Evolutionary conservation across 805 yeast genomes (phyloP), one percentile per base, ranked within the genome.

Genomic region (Scheffersomyces ergatensis): DNA sequence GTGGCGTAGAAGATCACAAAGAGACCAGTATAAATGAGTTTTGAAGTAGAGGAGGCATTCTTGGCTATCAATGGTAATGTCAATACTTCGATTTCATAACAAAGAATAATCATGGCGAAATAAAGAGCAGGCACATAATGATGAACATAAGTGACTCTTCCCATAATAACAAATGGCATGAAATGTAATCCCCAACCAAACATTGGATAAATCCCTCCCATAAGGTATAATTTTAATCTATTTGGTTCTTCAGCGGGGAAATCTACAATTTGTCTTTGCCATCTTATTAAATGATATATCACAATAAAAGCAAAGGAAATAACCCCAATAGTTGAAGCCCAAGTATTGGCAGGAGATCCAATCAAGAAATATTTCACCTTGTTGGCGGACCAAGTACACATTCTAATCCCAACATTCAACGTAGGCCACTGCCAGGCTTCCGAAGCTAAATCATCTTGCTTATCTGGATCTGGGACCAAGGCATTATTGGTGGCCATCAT

Each of bases 141-240:
- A 66, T 92, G 99, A 25, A 92, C 93, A 61, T 93, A 92, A 2
- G 96, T 89, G 42, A 93, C 97, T 72, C 99, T 85, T 11, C 95
- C 89, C 99, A 92, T 92, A 44, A 89, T 65, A 24, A 85, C 78
- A 65, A 92, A 92, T 25, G 99, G 98, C 55, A 86, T 58, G 64
- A 73, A 92, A 65, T 92, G 97, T 54, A 89, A 72, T 33, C 81
- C 74, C 97, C 97, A 92, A 9, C 96, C 96, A 32, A 87, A 57
- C 68, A 90, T 84, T 19, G 98, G 97, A 53, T 86, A 80, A 25
- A 85, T 55, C 40, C 95, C 96, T 30, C 86, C 85, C 65, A 84
- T 79, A 39, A 81, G 44, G 60, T 81, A 82, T 36, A 69, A 54
- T 58, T 76, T 72, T 41, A 78, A 63, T 47, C 75, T 72, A 33